Evolutionary conservation across 139 green algal genomes (phyloP), one percentile per base, ranked within the genome.

Genomic region (Tetradesmus lagerheimii): DNA sequence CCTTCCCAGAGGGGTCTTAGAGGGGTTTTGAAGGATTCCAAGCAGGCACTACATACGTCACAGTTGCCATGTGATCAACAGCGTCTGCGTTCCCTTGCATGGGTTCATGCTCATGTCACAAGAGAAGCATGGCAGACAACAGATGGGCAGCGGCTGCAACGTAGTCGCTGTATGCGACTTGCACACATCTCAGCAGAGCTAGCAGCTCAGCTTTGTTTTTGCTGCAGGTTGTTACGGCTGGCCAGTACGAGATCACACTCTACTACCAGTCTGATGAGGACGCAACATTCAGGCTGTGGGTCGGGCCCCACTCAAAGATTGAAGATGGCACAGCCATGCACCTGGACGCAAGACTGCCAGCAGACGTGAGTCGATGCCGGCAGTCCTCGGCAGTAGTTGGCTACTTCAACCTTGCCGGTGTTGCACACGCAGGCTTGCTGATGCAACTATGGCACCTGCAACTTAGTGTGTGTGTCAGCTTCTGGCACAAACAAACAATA

Each of bases 221-320:
- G 23, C 11, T 16, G 31, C 71, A 79, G 71, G 71, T 79, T 20
- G 71, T 41, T 12, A 37, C 31, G 6, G 31, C 71, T 38, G 71
- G 71, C n/a, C n/a, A 38, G 31, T 79, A 79, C n/a, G 71, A 79
- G 71, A 38, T 79, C n/a, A 38, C 71, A 5, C 80, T 86, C n/a
- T 74, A 45, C n/a, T 79, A 79, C 80, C 80, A 64, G 50, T 79
- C 71, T 27, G 31, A 38, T 15, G n/a, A 79, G 4, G 71, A 27
- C 1, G 71, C 71, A 79, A 20, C n/a, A 9, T 79, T 79, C 31
- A 79, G 31, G 71, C 71, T 79, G 31, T 79, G 31, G 71, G 27
- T 79, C 6, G 71, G 71, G 31, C n/a, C 71, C 31, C 9, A 79
- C n/a, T 41, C 31, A 20, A 23, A 9, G 31, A 79, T 79, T n/a